Percentiles rank a stretch among this genome's conserved stretches.
Evolutionary conservation across 805 yeast genomes (phyloP).

Genomic region (Isabelozyma gotoi): DNA sequence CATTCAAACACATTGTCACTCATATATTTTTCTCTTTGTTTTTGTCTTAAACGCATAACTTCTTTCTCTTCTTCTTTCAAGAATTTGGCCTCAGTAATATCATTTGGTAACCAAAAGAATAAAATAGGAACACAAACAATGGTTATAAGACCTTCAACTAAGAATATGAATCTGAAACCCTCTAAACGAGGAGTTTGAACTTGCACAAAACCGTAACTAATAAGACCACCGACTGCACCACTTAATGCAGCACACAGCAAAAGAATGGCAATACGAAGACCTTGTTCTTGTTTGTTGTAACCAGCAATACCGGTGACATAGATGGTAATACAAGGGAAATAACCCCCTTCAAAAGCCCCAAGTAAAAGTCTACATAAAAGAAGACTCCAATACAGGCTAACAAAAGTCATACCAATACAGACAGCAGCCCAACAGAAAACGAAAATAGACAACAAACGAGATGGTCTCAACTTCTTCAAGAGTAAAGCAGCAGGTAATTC

Average conservation of each 20-base stretch:
- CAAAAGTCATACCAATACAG: constrained; percentile 39
- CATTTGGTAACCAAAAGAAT: constrained; percentile 39
- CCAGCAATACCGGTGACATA: constrained; percentile 13
- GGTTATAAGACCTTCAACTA: constrained; percentile 48
- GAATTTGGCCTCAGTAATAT: constrained; percentile 39
- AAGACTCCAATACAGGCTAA: constrained; percentile 39
- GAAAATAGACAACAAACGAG: constrained; percentile 26
- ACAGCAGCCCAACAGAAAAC: constrained; percentile 39
- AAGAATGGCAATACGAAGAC: constrained; percentile 27
- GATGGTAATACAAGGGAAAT: constrained; percentile 49
- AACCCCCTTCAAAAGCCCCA: constrained; percentile 53
- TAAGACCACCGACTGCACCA: constrained; percentile 58
- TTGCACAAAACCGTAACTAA: constrained; percentile 43
- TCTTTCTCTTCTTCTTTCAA: constrained; percentile 36
- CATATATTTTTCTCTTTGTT: constrained; percentile 31
- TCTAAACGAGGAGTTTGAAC: constrained; percentile 25
- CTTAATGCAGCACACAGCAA: constrained; percentile 54
- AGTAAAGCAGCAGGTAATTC: constrained; percentile 38
- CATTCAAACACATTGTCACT: constrained; percentile 29
- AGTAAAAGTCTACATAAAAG: constrained; percentile 48
- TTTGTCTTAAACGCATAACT: constrained; percentile 31
- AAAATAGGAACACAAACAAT: constrained; percentile 34
- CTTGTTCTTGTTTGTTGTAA: constrained; percentile 14
- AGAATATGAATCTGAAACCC: constrained; percentile 53
- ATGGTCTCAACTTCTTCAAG: constrained; percentile 34